Evolutionary conservation across 2,329 filamentous ascomycete genomes (phyloP).

Genomic region (Monosporascus cannonballus): DNA sequence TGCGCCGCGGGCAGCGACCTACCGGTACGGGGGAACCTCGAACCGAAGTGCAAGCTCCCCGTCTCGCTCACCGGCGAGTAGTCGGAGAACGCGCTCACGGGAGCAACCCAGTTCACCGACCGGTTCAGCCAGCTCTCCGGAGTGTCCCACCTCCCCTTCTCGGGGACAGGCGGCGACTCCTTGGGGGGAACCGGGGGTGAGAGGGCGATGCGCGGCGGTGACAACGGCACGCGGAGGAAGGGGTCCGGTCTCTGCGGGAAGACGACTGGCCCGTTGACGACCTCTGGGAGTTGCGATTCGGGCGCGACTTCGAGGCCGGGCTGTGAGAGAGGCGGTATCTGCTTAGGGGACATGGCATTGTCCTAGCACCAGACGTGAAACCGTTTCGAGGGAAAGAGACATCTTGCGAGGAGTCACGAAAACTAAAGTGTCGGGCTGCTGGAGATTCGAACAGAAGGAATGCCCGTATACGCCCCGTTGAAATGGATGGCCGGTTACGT

Average conservation of each 20-base stretch:
- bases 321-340: not conserved
- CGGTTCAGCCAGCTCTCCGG: not conserved
- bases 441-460: too few relatives aligned
- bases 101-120: not conserved
- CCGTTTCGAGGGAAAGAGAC: not conserved
- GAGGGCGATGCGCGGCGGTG: too few relatives aligned
- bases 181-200: too few relatives aligned
- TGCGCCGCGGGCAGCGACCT: not conserved
- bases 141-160: not conserved
- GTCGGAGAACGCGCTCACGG: not conserved
- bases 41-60: not conserved
- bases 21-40: not conserved
- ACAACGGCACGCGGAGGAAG: too few relatives aligned
- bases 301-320: not conserved
- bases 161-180: not conserved
- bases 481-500: too few relatives aligned
- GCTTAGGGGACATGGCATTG: not conserved
- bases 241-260: too few relatives aligned
- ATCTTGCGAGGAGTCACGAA: not conserved
- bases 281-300: not conserved
- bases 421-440: too few relatives aligned
- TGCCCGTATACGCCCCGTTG: too few relatives aligned
- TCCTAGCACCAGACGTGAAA: not conserved
- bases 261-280: not conserved
- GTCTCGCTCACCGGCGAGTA: not conserved